Evolutionary conservation across 257 asterid genomes (phyloP), one percentile per base, ranked within the genome.

Genomic region (Fraxinus anomala): DNA sequence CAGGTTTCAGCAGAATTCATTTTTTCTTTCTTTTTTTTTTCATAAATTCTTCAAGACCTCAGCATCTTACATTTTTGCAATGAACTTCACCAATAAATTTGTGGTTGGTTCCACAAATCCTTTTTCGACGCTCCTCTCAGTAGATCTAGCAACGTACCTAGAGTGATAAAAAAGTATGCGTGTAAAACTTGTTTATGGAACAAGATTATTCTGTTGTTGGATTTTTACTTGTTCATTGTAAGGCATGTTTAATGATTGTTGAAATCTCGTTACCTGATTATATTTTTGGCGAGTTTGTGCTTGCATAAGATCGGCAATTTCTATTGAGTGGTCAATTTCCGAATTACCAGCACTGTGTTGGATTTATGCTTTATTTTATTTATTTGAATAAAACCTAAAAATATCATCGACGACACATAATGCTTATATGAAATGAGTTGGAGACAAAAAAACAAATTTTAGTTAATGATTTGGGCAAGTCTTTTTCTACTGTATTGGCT

Each of bases 1-100:
- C 97, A 96, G 97, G 99, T 92, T 70, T 40, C 67, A 33, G 26
- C 7, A 5, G 51, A 42, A 42, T 42, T 42, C 17, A 42, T 9
- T 33, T 33, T 33, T 4, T 39, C 44, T 39, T 11, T 8, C 31
- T 21, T 9, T 14, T 16, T 26, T 54, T 5, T 16, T 36, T 23
- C 30, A 4, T 31, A 77, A 14, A 73, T 73, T 39, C 49, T 24
- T 66, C 39, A 21, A 31, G 7, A 37, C 63, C 39, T 42, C 13
- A 40, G 51, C 54, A 47, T 36, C 40, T 26, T 30, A 13, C 39
- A 13, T 73, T 73, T 30, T 30, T 73, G 44, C 14, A 6, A 16
- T 47, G 59, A 5, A 47, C 7, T 47, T 47, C 17, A 21, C 59
- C 59, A 4, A 47, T 47, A 47, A 47, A 47, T 47, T 47, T 47